These are phyloP conservation scores for Posidonia oceanica DNA, from an alignment of 116 monocot genomes.

Conservation along the genomic window DNA sequence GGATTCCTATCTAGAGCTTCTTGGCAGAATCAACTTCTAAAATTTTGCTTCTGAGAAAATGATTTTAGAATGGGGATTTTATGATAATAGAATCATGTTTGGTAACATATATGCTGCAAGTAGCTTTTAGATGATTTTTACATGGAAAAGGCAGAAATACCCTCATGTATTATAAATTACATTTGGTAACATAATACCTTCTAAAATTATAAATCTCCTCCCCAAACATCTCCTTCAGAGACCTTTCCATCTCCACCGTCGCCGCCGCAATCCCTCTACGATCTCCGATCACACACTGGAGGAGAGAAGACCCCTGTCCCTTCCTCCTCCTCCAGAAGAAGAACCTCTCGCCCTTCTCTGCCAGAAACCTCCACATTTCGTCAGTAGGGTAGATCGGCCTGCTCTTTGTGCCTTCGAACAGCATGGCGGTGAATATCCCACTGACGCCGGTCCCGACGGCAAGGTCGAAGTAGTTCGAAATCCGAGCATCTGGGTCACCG, in stretches of 20 bases:
- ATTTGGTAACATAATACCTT: no score
- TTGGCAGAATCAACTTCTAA: no score
- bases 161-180: no score
- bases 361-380: slow-evolving; percentile 64
- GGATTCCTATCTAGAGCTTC: no score
- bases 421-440: slow-evolving; percentile 69
- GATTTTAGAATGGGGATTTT: no score
- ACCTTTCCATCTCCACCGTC: slow-evolving; percentile 31
- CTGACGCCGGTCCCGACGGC: slow-evolving; percentile 75
- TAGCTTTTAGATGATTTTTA: no score
- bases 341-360: slow-evolving; percentile 32
- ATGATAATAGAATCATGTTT: no score
- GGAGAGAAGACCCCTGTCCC: background rate
- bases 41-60: no score
- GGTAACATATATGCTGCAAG: no score
- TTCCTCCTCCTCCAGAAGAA: slow-evolving; percentile 9
- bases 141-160: no score
- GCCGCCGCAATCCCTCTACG: slow-evolving; percentile 6
- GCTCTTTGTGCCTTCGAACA: slow-evolving; percentile 17
- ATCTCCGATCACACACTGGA: slow-evolving; percentile 6
- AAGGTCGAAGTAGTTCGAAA: slow-evolving; percentile 70
- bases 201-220: no score
- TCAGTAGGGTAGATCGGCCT: slow-evolving; percentile 46
- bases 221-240: slow-evolving; percentile 51
- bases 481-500: slow-evolving; percentile 44